Conservation (phyloP, 306 rosid genomes). For the Cucurbita maxima region DNA sequence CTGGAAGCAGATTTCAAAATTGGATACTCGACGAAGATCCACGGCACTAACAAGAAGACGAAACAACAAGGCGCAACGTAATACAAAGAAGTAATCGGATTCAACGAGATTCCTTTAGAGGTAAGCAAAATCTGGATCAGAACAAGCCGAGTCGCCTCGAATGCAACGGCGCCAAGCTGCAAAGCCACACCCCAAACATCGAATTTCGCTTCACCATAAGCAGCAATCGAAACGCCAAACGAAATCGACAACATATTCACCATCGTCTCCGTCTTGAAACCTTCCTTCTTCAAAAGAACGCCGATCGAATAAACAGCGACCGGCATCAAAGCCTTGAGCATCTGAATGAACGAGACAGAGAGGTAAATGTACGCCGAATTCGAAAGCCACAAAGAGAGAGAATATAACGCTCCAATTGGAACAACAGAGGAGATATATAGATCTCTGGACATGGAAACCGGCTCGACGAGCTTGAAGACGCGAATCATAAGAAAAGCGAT, state of each 20-base stretch:
- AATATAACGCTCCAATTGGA: conserved; percentile 77
- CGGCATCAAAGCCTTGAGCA: conserved; percentile 90
- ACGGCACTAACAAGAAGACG: conserved; percentile 41
- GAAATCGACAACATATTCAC: conserved; percentile 74
- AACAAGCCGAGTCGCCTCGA: conserved; percentile 73
- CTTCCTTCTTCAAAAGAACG: conserved; percentile 41
- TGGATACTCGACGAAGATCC: conserved; percentile 70
- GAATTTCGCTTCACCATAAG: conserved; percentile 70
- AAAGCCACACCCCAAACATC: conserved; percentile 66
- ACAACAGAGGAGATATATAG: conserved; percentile 65
- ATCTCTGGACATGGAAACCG: conserved; percentile 53
- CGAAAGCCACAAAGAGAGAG: conserved; percentile 79
- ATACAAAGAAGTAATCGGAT: conserved; percentile 66
- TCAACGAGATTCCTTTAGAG: conserved; percentile 71
- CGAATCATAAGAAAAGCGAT: conserved; percentile 58
- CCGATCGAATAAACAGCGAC: conserved; percentile 86
- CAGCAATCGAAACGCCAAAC: conserved; percentile 69
- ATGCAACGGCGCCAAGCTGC: conserved; percentile 74
- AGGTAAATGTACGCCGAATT: conserved; percentile 86
- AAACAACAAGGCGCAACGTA: conserved; percentile 80
- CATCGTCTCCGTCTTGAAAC: conserved; percentile 60
- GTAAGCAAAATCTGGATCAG: conserved; percentile 75
- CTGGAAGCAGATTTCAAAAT: conserved; percentile 39
- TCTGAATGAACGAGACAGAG: conserved; percentile 84
- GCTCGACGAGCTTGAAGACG: conserved; percentile 52